Percentiles rank a stretch among this genome's conserved stretches.
Evolutionary conservation across 2,329 filamentous ascomycete genomes (phyloP).

Genomic region (Calonectria honghensis): DNA sequence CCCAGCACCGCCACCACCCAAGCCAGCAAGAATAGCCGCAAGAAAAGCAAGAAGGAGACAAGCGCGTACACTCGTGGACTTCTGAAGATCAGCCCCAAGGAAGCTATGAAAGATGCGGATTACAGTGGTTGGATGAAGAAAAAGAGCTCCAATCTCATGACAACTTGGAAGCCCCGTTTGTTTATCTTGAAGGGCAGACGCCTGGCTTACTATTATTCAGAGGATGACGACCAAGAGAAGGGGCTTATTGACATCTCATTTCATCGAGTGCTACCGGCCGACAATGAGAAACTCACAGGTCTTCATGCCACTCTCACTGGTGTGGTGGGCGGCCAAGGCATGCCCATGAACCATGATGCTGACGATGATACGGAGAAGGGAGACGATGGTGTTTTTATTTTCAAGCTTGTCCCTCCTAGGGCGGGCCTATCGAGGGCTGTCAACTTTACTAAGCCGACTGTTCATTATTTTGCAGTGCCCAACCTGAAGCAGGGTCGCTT

Average conservation of each 20-base stretch:
- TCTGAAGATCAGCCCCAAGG: constrained; percentile 85
- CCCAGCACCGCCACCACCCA: constrained; percentile 69
- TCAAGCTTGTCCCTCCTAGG: constrained; percentile 96
- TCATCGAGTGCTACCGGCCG: constrained; percentile 95
- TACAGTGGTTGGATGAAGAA: constrained; percentile 99
- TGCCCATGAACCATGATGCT: constrained; percentile 71
- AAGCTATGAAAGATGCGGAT: constrained; percentile 90
- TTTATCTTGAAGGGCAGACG: constrained; percentile 95
- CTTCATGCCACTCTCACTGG: constrained; percentile 94
- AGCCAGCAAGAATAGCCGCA: constrained; percentile 69
- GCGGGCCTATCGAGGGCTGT: constrained; percentile 91
- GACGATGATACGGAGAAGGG: constrained; percentile 64
- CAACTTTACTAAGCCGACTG: constrained; percentile 97
- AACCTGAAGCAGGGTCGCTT: constrained; percentile 90
- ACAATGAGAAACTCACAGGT: constrained; percentile 92
- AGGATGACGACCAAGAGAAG: constrained; percentile 93
- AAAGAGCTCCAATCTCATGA: constrained; percentile 96
- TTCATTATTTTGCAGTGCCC: constrained; percentile 98
- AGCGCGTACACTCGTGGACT: constrained; percentile 94
- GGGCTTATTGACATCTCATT: constrained; percentile 98
- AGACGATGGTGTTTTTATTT: constrained; percentile 92
- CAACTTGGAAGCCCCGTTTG: constrained; percentile 97
- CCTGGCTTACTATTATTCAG: constrained; percentile 96
- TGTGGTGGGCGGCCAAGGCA: constrained; percentile 72
- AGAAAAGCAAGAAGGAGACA: constrained; percentile 94